Conservation (phyloP, 495 filamentous ascomycete species). For the Penicillium bovifimosum region DNA sequence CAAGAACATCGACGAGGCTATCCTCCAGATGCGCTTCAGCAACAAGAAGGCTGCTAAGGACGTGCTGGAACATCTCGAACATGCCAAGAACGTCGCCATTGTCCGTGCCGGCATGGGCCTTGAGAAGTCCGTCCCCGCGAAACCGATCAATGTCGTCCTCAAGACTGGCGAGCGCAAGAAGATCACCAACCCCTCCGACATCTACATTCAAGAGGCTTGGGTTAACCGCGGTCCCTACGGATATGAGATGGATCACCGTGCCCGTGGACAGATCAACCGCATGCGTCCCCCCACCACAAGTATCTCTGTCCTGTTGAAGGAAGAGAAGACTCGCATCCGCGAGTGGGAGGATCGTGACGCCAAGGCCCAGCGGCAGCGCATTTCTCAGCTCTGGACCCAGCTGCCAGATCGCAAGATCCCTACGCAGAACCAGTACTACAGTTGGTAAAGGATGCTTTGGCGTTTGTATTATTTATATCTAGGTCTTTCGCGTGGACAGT, state of each 20-base stretch:
- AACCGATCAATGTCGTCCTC: conserved; percentile 35
- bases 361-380: conserved; percentile 60
- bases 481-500: conserved; percentile 12
- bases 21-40: conserved; percentile 90
- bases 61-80: conserved; percentile 67
- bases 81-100: conserved; percentile 72
- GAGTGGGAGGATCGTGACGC: conserved; percentile 69
- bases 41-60: conserved; percentile 88
- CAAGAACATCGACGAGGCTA: conserved; percentile 87
- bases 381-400: conserved; percentile 74
- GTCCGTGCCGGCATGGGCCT: conserved; percentile 80
- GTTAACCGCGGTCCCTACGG: conserved; percentile 69
- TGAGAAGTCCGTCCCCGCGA: conserved; percentile 25
- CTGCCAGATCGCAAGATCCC: conserved; percentile 61
- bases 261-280: conserved; percentile 57
- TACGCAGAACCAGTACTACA: conserved; percentile 78
- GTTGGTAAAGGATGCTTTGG: conserved; percentile 57
- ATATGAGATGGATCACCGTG: conserved; percentile 54
- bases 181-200: conserved; percentile 61
- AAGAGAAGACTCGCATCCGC: conserved; percentile 81
- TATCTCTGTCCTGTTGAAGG: conserved; percentile 82
- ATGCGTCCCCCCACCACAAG: conserved; percentile 64
- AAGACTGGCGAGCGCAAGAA: conserved; percentile 48
- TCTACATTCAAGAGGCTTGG: conserved; percentile 91
- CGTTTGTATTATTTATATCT: conserved; percentile 28